phyloP scores from a whole-genome alignment of 1,284 basidiomycete genomes.

The Singerocomus inundabilis region DNA sequence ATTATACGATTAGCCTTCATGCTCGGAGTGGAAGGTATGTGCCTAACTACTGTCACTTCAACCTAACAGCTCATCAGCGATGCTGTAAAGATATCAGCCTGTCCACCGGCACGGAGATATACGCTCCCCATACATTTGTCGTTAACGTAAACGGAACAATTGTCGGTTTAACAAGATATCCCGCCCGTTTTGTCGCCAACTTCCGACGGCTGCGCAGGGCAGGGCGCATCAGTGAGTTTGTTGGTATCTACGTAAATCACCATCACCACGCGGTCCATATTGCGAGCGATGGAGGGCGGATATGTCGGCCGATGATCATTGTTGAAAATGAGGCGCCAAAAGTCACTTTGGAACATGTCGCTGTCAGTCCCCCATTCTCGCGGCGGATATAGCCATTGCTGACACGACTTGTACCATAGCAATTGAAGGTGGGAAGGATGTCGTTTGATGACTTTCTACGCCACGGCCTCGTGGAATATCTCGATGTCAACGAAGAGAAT shows the following conservation, averaged over 20 bases:
- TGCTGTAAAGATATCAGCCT: conserved; percentile 78
- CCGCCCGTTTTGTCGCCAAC: conserved; percentile 82
- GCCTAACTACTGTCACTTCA: conserved; percentile 10
- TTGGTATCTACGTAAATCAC: conserved; percentile 95
- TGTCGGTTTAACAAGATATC: conserved; percentile 88
- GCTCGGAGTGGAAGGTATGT: conserved; percentile 89
- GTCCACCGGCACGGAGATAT: conserved; percentile 94
- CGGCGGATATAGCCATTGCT: conserved; percentile 6
- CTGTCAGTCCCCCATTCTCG: conserved; percentile 42
- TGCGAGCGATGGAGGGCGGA: conserved; percentile 95
- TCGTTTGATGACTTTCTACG: conserved; percentile 95
- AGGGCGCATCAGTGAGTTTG: conserved; percentile 93
- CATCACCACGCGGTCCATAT: conserved; percentile 97
- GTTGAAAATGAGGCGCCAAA: conserved; percentile 82
- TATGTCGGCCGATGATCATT: conserved; percentile 98
- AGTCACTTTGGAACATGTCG: conserved; percentile 82
- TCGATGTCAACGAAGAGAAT: conserved; percentile 99
- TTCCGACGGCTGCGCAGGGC: conserved; percentile 93
- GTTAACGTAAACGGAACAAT: conserved; percentile 98
- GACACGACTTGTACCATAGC: conserved; percentile 40
- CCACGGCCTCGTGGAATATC: conserved; percentile 97
- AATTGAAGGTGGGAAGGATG: conserved; percentile 77
- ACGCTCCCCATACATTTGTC: conserved; percentile 87
- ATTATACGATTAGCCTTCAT: conserved; percentile 89
- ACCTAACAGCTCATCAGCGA: conserved; percentile 15